Evolutionary conservation across 441 rosid species (phyloP), one percentile per base, ranked within the genome.

Genomic region (Jatropha multifida): DNA sequence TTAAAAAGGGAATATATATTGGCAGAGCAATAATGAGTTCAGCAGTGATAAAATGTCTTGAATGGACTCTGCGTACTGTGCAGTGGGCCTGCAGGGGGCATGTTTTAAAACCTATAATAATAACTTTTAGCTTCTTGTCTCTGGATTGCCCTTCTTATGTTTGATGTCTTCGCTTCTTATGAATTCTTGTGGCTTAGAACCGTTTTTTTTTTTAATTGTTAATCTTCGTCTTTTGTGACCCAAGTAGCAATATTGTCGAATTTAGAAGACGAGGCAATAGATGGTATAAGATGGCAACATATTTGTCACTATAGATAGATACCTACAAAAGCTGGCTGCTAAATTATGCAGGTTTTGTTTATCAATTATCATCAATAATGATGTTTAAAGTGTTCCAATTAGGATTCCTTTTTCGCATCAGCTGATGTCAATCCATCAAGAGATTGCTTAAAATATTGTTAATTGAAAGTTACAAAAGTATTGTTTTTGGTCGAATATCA

Each of bases 281-380:
- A 44, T 59, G 67, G 42, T 27, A 20, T 7, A 27, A 64, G 81
- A 81, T 48, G 8, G 73, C 9, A 68, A 80, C 59, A 14, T 55
- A 72, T 69, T 37, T 82, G 84, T 65, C 80, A 54, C 18, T 32
- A 60, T 48, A 41, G 71, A 67, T 67, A 75, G 71, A 67, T 67
- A 75, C 71, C 65, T 64, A 77, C 72, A 82, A 79, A 71, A 72
- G 44, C 42, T 10, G 68, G 27, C 40, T 32, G 66, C 15, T 78
- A 72, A 72, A 63, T 65, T 55, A 79, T 52, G 65, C 65, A 70
- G 65, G 37, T 23, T 59, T 12, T 56, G 20, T 4, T 46, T 49
- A 38, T 62, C 80, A 82, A 82, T 82, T 51, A 64, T 76, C 81
- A 59, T 74, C 81, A 80, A 82, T 82, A 68, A 72, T 77, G 72